phyloP scores from a whole-genome alignment of 768 basidiomycete genomes.

The Calocera cornea region DNA sequence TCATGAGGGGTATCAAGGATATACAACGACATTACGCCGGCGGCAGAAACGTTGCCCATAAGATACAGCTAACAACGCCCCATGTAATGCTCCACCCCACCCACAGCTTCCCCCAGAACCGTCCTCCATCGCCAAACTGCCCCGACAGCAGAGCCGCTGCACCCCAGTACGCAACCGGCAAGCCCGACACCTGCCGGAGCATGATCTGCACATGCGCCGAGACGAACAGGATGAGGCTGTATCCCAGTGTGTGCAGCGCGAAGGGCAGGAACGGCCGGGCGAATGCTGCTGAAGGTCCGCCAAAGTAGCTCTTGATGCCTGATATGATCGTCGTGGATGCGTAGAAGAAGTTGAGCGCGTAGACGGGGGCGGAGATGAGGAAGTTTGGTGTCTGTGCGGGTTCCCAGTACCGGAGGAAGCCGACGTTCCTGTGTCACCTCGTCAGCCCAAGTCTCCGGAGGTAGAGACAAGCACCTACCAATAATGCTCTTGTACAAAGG shows the following conservation, averaged over 20 bases:
- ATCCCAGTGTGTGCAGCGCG: constrained; percentile 54
- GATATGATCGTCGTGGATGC: constrained; percentile 5
- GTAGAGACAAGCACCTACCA: not conserved
- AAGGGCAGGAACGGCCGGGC: constrained; percentile 45
- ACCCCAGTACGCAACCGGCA: constrained; percentile 79
- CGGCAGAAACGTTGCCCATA: constrained; percentile 79
- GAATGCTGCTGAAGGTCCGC: constrained; percentile 25
- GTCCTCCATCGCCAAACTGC: constrained; percentile 5
- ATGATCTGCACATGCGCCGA: constrained; percentile 79
- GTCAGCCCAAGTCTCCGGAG: not conserved
- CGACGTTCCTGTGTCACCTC: constrained; percentile 42
- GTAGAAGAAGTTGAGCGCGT: constrained; percentile 35
- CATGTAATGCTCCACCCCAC: constrained; percentile 66
- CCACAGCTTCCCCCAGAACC: constrained; percentile 43
- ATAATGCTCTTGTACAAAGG: not conserved
- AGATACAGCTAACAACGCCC: constrained; percentile 51
- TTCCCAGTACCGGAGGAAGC: constrained; percentile 81
- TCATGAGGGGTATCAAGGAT: not conserved
- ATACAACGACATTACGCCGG: constrained; percentile 46
- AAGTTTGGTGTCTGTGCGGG: constrained; percentile 76
- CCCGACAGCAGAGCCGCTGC: constrained; percentile 41
- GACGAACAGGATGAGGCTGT: constrained; percentile 54
- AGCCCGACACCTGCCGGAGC: constrained; percentile 57
- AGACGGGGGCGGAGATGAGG: constrained; percentile 57
- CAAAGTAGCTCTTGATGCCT: not conserved